phyloP scores from a whole-genome alignment of 2,329 filamentous ascomycete species.

The Shiraia sp. region DNA sequence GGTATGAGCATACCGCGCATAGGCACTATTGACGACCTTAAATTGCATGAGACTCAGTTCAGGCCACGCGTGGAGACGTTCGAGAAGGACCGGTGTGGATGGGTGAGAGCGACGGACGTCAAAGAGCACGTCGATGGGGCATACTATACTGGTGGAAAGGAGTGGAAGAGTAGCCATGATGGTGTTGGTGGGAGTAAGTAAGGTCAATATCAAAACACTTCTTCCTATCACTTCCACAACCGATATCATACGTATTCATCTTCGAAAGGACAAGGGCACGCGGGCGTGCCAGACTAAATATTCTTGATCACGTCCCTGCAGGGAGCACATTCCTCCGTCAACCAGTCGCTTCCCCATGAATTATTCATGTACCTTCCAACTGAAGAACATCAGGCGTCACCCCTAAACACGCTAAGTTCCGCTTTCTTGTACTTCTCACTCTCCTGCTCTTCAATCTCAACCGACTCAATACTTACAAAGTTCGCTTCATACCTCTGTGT shows the following conservation, averaged over 20 bases:
- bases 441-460: background rate
- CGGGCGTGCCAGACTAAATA: too few species aligned
- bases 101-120: constrained; percentile 8
- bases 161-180: constrained; percentile 16
- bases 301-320: too few species aligned
- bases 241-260: too few species aligned
- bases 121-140: constrained; percentile 13
- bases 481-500: background rate
- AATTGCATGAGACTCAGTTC: constrained; percentile 59
- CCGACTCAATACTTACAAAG: background rate
- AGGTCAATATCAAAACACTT: too few species aligned
- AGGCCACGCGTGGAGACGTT: constrained; percentile 58
- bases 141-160: constrained; percentile 13
- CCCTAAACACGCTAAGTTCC: background rate
- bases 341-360: too few species aligned
- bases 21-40: constrained; percentile 64
- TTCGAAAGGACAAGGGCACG: too few species aligned
- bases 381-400: too few species aligned
- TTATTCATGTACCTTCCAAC: too few species aligned
- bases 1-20: constrained; percentile 43
- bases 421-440: background rate
- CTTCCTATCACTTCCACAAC: too few species aligned
- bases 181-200: constrained; percentile 3
- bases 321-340: too few species aligned
- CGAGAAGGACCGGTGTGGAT: constrained; percentile 48